Percentiles rank a stretch among this genome's conserved stretches.
phyloP scores from a whole-genome alignment of 2,329 filamentous ascomycete species.

The Cryphonectria parasitica region DNA sequence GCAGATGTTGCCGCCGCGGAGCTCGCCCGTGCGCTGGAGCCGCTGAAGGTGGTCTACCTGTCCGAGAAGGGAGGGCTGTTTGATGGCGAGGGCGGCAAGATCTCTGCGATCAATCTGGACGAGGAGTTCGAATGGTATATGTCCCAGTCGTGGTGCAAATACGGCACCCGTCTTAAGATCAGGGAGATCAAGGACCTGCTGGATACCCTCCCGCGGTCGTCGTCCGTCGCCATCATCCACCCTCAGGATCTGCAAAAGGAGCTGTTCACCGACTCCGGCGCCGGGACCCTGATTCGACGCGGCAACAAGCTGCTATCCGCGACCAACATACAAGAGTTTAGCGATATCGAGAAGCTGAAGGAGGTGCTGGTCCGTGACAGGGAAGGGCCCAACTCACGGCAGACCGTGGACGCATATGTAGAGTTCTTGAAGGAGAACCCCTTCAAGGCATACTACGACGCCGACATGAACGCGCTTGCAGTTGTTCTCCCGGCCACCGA shows the following conservation, averaged over 20 bases:
- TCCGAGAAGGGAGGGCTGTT: constrained; percentile 97
- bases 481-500: constrained; percentile 78
- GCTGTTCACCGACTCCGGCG: constrained; percentile 93
- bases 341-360: constrained; percentile 77
- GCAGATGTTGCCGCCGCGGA: constrained; percentile 96
- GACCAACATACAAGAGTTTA: constrained; percentile 72
- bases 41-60: constrained; percentile 97
- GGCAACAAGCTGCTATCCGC: constrained; percentile 86
- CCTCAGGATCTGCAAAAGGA: constrained; percentile 95
- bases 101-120: constrained; percentile 95
- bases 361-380: constrained; percentile 80
- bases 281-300: constrained; percentile 87
- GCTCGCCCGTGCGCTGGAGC: constrained; percentile 84
- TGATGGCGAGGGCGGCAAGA: constrained; percentile 91
- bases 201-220: constrained; percentile 84
- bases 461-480: constrained; percentile 88
- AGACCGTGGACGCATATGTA: constrained; percentile 85
- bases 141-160: constrained; percentile 92
- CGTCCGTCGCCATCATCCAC: constrained; percentile 96
- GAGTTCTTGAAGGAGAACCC: constrained; percentile 74
- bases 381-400: constrained; percentile 78
- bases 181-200: constrained; percentile 95
- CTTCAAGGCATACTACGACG: constrained; percentile 95
- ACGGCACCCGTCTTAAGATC: constrained; percentile 95
- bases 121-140: constrained; percentile 94